A percentile compares a stretch with the other conserved stretches of the same genome.
These are phyloP conservation scores for Fusarium brachygibbosum DNA, from an alignment of 2,329 filamentous ascomycete species.

Conservation along the genomic window DNA sequence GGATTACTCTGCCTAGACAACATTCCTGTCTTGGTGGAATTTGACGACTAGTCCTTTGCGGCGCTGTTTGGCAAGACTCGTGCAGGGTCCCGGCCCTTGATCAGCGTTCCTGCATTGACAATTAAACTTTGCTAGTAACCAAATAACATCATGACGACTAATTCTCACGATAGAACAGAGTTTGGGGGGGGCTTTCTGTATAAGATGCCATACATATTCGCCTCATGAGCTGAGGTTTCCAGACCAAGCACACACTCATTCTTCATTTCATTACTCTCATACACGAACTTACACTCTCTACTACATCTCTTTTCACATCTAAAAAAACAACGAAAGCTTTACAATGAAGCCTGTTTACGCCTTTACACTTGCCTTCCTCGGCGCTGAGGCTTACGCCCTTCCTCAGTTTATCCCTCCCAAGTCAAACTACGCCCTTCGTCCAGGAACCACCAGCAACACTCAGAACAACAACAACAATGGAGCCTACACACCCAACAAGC, in stretches of 20 bases:
- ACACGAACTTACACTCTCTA: background rate
- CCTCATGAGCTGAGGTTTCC: accelerated
- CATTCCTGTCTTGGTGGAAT: background rate
- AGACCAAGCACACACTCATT: slow-evolving; percentile 3
- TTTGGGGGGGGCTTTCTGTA: background rate
- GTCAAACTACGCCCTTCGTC: slow-evolving; percentile 13
- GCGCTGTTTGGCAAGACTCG: slow-evolving; percentile 2
- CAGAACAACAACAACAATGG: background rate
- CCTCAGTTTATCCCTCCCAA: slow-evolving; percentile 14
- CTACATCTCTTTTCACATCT: background rate
- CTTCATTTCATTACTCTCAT: background rate
- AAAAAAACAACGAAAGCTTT: background rate
- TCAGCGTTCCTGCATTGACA: slow-evolving; percentile 16
- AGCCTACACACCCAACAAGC: background rate
- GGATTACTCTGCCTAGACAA: background rate
- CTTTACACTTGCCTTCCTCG: slow-evolving; percentile 17
- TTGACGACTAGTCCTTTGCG: slow-evolving; percentile 20
- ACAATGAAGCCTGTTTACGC: slow-evolving; percentile 21
- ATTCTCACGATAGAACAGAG: background rate
- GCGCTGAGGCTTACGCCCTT: slow-evolving; percentile 11
- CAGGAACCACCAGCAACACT: background rate
- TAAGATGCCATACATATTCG: slow-evolving; percentile 1
- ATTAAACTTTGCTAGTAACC: slow-evolving; percentile 1
- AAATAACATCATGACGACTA: background rate
- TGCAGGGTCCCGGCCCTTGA: slow-evolving; percentile 22